phyloP scores from a whole-genome alignment of 2,329 filamentous ascomycete genomes.

The Phialocephala sp. region DNA sequence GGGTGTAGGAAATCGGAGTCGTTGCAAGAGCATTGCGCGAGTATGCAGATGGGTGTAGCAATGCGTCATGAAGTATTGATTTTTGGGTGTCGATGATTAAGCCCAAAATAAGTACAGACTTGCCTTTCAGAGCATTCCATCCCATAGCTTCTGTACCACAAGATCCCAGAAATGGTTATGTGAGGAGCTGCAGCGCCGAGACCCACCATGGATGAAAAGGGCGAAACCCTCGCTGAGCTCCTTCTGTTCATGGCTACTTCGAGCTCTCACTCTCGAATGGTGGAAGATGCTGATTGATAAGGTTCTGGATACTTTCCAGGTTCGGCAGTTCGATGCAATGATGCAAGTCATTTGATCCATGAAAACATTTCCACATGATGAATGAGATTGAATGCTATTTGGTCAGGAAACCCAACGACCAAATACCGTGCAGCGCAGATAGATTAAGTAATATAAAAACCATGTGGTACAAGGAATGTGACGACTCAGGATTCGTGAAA shows the following conservation, averaged over 20 bases:
- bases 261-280: not conserved
- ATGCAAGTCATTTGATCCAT: not conserved
- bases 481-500: not conserved
- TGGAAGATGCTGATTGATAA: not conserved
- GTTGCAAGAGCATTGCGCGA: not conserved
- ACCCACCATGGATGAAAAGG: not conserved
- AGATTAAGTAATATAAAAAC: not conserved
- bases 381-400: not conserved
- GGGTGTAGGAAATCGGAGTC: not conserved
- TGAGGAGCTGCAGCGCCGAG: not conserved
- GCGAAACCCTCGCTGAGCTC: not conserved
- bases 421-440: not conserved
- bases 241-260: not conserved
- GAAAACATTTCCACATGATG: not conserved
- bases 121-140: not conserved
- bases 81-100: not conserved
- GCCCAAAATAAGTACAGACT: not conserved
- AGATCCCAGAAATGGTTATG: not conserved
- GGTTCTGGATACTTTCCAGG: not conserved
- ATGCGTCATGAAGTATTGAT: not conserved
- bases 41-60: not conserved
- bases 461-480: not conserved
- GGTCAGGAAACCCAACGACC: not conserved
- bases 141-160: conserved; percentile 3
- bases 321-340: not conserved